These are phyloP conservation scores for Xerocomus amazonicus DNA, from an alignment of 1,284 basidiomycete genomes.

Conservation along the genomic window DNA sequence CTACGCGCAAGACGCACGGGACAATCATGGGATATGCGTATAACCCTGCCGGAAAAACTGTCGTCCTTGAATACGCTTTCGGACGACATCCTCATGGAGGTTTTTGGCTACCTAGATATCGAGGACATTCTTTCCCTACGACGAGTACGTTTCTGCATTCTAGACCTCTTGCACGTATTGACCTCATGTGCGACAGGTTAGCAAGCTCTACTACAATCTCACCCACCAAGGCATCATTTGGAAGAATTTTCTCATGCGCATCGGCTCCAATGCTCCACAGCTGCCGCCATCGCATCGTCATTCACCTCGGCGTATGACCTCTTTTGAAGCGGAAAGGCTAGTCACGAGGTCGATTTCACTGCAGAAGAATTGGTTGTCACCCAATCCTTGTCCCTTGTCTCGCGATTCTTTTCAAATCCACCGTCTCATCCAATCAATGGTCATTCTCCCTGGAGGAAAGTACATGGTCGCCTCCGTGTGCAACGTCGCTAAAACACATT, in stretches of 20 bases:
- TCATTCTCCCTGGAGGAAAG: constrained; percentile 65
- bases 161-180: not conserved
- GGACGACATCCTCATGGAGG: constrained; percentile 46
- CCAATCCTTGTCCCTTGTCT: constrained; percentile 37
- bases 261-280: constrained; percentile 57
- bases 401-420: constrained; percentile 38
- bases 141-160: constrained; percentile 36
- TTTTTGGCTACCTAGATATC: constrained; percentile 46
- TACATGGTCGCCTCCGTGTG: constrained; percentile 61
- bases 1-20: constrained; percentile 9
- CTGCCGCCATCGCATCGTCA: constrained; percentile 58
- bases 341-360: constrained; percentile 59
- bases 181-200: constrained; percentile 39
- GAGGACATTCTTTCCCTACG: constrained; percentile 55
- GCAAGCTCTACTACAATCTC: constrained; percentile 52
- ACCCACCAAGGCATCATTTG: constrained; percentile 67
- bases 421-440: constrained; percentile 53
- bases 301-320: constrained; percentile 39
- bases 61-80: constrained; percentile 33
- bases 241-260: constrained; percentile 55
- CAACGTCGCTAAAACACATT: constrained; percentile 41
- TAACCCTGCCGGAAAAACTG: constrained; percentile 17
- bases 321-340: constrained; percentile 60
- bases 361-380: constrained; percentile 53
- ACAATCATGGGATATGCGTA: constrained; percentile 27